Base-by-base conservation (phyloP, 1,284 basidiomycete genomes). In the Irpex sp. region DNA sequence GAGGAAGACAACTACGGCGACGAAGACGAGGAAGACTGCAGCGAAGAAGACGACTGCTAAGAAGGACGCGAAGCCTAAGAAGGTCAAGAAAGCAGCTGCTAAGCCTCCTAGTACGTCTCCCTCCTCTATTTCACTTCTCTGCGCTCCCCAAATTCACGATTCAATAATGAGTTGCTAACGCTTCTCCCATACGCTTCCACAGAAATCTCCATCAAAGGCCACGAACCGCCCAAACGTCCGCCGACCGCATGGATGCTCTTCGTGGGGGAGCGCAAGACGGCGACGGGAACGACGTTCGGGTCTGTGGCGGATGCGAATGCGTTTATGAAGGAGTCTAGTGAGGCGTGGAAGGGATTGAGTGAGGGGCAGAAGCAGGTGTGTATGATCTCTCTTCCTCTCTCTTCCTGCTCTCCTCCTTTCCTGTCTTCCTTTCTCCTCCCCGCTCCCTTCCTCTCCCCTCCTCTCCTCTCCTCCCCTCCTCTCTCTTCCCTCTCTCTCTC, bases 171-270 rank as follows among this genome's bases (percentile, higher is more conserved):
- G n/a, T n/a, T n/a, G n/a, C n/a, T n/a, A n/a, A n/a, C 23, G 4
- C 23, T 23, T 23, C 23, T 23, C 23, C 23, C 23, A 2, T 23
- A 2, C 23, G 23, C 23, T 23, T 23, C 23, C 4, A 18, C 16
- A 49, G 56, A 36, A 19, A 35, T 49, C 14, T 23, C 21, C 19
- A 56, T 57, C 19, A 49, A 21, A 14, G 59, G 54, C 16, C 51
- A 63, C 47, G 58, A 18, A 51, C 59, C 57, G 4, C 62, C 62
- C 45, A 63, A 63, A 53, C 7, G 14, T 5, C 37, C 56, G 2
- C 16, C 14, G 8, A 18, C 23, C 6, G 9, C 56, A 19, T 63
- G 10, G 19, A 16, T 61, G 14, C 16, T 9, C n/a, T 62, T 62
- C 61, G 19, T 16, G n/a, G 18, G 18, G 47, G 47, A 9, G 28